Evolutionary conservation across 148 eudicot genomes (phyloP).

Genomic region (Vaccinium myrtillus): DNA sequence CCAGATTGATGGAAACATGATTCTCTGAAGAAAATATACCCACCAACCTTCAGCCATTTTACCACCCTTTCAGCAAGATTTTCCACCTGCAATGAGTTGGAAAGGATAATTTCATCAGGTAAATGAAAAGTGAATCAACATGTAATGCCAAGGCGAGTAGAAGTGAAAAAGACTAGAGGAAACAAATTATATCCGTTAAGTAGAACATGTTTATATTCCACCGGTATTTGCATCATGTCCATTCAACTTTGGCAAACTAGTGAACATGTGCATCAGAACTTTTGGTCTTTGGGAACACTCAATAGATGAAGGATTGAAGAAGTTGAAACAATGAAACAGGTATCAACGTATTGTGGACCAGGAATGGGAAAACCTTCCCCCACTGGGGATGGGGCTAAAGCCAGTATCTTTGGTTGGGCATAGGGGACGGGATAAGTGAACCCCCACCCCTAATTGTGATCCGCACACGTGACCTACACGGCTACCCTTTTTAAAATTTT

Average conservation of each 20-base stretch:
- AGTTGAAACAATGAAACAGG: not conserved
- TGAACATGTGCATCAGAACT: not conserved
- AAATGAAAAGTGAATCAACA: not conserved
- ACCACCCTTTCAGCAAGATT: slow-evolving; percentile 68
- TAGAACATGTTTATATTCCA: not conserved
- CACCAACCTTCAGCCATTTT: slow-evolving; percentile 93
- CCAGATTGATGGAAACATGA: slow-evolving; percentile 99
- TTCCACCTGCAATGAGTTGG: slow-evolving; percentile 57
- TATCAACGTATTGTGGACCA: not conserved
- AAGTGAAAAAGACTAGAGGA: not conserved
- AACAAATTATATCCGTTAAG: not conserved
- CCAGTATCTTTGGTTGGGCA: not conserved
- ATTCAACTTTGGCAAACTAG: not conserved
- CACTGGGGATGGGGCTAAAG: not conserved
- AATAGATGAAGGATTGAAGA: too few relatives aligned
- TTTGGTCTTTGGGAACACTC: not conserved
- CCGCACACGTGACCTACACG: not conserved
- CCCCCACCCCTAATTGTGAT: not conserved
- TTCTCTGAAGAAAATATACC: slow-evolving; percentile 87
- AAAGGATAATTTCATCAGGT: not conserved
- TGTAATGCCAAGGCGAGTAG: not conserved
- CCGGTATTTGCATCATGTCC: not conserved
- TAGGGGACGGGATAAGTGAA: not conserved
- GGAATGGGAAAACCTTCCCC: not conserved
- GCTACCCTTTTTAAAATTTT: not conserved